Evolutionary conservation across 257 asterid genomes (phyloP), one percentile per base, ranked within the genome.

Genomic region (Cruciata laevipes): DNA sequence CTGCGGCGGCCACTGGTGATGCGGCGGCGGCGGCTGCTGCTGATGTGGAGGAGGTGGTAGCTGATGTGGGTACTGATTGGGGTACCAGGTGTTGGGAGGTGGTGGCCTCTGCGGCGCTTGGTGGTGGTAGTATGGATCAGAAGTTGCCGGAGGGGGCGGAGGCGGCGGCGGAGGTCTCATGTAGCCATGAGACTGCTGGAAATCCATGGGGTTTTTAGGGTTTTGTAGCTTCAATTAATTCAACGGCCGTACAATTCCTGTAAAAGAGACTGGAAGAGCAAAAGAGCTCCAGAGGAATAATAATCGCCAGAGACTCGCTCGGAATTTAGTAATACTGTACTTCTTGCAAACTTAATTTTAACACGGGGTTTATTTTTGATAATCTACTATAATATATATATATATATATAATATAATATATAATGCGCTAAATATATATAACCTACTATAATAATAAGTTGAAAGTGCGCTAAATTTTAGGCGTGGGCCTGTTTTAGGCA

Each of bases 131-230:
- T 58, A 65, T n/a, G 68, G 75, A 62, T 75, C 75, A 27, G 64
- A 59, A 12, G 67, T 24, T 71, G 74, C 67, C 6, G 81, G 79
- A 7, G 77, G 84, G 7, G 82, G 91, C 53, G 53, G 53, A 13
- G 84, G 83, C 0, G 83, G 85, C 37, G 84, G 85, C 35, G 83
- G 88, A 6, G 83, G 88, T 53, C 91, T 72, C 82, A 75, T 79
- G 86, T 76, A 82, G 60, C 85, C 79, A 71, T 77, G 87, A 49
- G 79, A 83, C 68, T 82, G 95, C 78, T 81, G 90, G 74, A 80
- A 85, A 51, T 85, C 90, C 94, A 83, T 90, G 67, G 78, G 70
- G 78, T 76, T 83, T 37, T 76, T 74, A 76, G 77, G 84, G 91
- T 81, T 82, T 82, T 65, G 63, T n/a, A 30, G 65, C 61, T 61